Base-by-base conservation (phyloP, 2,329 filamentous ascomycete species). In the Aspergillus aculeatus region DNA sequence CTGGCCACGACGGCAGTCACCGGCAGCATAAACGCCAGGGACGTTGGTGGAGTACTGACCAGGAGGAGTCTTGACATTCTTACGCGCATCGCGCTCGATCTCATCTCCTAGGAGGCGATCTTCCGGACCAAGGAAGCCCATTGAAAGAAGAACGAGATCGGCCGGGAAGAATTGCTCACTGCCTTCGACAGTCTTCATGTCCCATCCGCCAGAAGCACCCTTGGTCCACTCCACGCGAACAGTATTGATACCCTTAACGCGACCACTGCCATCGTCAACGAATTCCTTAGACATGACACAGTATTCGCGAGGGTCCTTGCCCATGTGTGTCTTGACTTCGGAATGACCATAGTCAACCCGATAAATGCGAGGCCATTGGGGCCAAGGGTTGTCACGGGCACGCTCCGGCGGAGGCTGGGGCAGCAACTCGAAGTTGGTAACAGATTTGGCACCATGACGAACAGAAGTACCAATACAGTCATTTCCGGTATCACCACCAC, bases 261-360 rank as follows among this genome's bases (percentile, higher is more conserved):
- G 89, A 74, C 93, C 93, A 53, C 79, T 86, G 63, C 92, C 93
- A 69, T 96, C 92, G 66, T 93, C 91, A 62, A 96, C 91, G 68
- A 98, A 98, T 70, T 96, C 91, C 81, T 96, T 94, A 19, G 92
- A 96, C 92, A 97, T 96, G 80, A 98, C 92, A 81, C 93, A 97
- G 83, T 90, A 98, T 81, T 97, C 94, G 69, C 94, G 92, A 60
- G 94, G 94, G 71, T 97, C 94, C 75, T 93, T 93, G 79, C 94
- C 94, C 82, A 93, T 94, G 82, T 97, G 93, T 68, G 94, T 92
- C 77, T 94, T 92, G 71, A 97, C 94, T 78, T 98, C 94, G 16
- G 89, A 89, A 82, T 98, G 94, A 58, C 94, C 94, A 73, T 98
- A 98, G 79, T 98, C 94, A n/a, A 97, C 91, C 69, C 94, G 92